Base-by-base conservation (phyloP, 2,329 filamentous ascomycete species). In the Exophiala xenobiotica region DNA sequence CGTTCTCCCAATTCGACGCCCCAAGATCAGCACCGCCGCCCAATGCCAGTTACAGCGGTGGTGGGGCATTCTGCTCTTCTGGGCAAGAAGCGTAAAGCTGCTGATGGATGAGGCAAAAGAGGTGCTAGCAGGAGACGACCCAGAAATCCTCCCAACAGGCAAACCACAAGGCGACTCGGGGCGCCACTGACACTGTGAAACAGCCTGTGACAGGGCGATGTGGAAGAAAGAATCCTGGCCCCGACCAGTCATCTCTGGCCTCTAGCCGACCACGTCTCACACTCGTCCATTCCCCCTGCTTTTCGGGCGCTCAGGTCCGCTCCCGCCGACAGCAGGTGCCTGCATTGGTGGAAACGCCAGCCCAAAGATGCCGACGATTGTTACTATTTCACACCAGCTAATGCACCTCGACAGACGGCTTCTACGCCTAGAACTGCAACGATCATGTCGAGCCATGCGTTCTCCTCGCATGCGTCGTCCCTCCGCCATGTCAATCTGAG, bases 21-120 rank as follows among this genome's bases (percentile, higher is more conserved):
- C 52, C 52, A 54, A 58, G 55, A 58, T 58, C 55, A 58, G 51
- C 55, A 46, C 40, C 24, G 37, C 27, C 42, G 31, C 43, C 55
- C 55, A 58, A 55, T 58, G 49, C 42, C 43, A 47, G 43, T 26
- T 39, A 48, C 52, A 22, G 16, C 18, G 14, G 16, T 39, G 18
- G 55, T 55, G 52, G 55, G 49, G 55, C 46, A 33, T 33, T 18
- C n/a, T n/a, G n/a, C n/a, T n/a, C n/a, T n/a, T n/a, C 27, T 27
- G 27, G 41, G 46, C 37, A 24, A 47, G 26, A 50, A 19, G 16
- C 38, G 33, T 40, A 46, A 42, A 27, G 24, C 38, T 42, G 46
- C n/a, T 9, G 44, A 51, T 49, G 33, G 35, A 46, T 27, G 39
- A 53, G 48, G 29, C 39, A 48, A 46, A 46, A 44, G 46, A 51